Evolutionary conservation across 2,329 filamentous ascomycete genomes (phyloP).

Genomic region (Tolypocladium inflatum): DNA sequence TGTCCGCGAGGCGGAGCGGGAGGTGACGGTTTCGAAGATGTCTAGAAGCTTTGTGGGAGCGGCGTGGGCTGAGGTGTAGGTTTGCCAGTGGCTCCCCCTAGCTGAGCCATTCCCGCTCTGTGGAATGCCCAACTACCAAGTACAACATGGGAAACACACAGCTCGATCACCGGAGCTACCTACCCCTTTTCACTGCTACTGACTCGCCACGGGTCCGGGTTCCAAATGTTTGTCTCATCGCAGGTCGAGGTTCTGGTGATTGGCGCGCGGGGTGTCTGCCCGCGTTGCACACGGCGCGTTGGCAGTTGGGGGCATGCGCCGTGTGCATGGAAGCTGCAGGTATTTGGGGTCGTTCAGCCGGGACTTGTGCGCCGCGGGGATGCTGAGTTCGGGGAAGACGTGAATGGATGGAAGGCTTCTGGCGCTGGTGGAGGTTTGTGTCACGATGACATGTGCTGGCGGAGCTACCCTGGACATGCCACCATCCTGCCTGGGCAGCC

Average conservation of each 20-base stretch:
- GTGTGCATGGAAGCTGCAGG: not conserved
- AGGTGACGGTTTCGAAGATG: not conserved
- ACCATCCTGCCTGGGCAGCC: not conserved
- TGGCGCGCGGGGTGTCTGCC: not conserved
- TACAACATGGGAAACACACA: not conserved
- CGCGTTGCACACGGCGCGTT: not conserved
- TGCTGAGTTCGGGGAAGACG: not conserved
- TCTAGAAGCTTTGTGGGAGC: not conserved
- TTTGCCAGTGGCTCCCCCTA: not conserved
- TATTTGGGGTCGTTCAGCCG: not conserved
- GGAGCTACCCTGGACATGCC: not conserved
- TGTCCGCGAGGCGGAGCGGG: not conserved
- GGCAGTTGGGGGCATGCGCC: not conserved
- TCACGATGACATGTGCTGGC: not conserved
- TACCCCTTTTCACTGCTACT: not conserved
- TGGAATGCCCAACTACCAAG: not conserved
- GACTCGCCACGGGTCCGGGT: not conserved
- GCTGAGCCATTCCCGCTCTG: not conserved
- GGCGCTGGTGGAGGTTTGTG: not conserved
- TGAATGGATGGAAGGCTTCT: not conserved
- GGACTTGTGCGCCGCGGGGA: not conserved
- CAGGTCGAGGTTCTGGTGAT: not conserved
- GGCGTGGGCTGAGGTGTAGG: not conserved
- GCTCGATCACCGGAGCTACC: not conserved
- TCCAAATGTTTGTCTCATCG: not conserved